Base-by-base conservation (phyloP, 1,284 basidiomycete species). In the Microbotryum lychnidis-dioicae region DNA sequence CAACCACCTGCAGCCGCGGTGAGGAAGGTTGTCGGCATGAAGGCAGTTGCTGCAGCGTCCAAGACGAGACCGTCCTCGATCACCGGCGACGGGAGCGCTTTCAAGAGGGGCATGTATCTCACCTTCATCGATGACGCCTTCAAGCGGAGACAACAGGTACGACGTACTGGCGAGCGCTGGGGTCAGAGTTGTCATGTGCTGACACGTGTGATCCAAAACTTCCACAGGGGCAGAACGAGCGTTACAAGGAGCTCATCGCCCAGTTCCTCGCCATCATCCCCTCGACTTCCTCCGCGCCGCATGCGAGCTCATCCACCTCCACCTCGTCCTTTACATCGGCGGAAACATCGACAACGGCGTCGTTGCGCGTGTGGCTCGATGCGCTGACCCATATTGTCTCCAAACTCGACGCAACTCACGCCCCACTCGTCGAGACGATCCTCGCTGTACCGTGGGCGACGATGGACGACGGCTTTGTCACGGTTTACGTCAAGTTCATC, bases 401-500 rank as follows among this genome's bases (percentile, higher is more conserved):
- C 65, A 81, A 89, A 68, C 76, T 97, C 58, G 85, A 92, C 76
- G 81, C 85, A 47, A 80, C 82, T 5, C 93, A 98, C 73, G 78
- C 84, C n/a, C 75, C 84, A 0, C 83, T 99, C 23, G 86, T 97
- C 42, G 85, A 93, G 63, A 90, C 91, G 33, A 85, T 98, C 63
- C 80, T 97, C 60, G 82, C 82, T 62, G 80, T 96, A 70, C 91
- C 92, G 7, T 99, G 96, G 96, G 87, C 88, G 7, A 87, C 86
- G 7, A 83, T 91, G 77, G 89, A 93, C 69, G 83, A 82, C 50
- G 77, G 80, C 23, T 89, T 93, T 69, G 91, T 91, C 57, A 87
- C 85, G 75, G 83, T 85, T 16, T 96, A 91, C 74, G 85, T 85
- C 29, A 83, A 87, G 29, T 97, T 97, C 73, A 83, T 92, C 51